phyloP scores from a whole-genome alignment of 345 rosid genomes.

The Brassica juncea region DNA sequence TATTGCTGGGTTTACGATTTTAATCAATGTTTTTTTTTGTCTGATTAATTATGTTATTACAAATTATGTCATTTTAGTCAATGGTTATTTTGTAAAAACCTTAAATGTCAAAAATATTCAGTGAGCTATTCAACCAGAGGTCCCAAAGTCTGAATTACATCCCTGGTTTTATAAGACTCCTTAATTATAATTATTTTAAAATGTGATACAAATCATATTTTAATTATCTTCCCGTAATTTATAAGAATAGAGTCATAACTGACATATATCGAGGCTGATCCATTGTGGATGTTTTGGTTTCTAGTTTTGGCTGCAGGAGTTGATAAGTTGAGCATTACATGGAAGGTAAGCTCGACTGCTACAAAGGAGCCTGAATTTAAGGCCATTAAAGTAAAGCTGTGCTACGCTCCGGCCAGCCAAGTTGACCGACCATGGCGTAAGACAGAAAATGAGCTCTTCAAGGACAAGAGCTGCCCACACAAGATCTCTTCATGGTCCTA shows the following conservation, averaged over 20 bases:
- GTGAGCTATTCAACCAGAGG: background rate
- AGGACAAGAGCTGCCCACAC: slow-evolving; percentile 48
- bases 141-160: background rate
- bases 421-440: slow-evolving; percentile 47
- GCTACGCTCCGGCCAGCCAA: slow-evolving; percentile 47
- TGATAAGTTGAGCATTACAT: slow-evolving; percentile 28
- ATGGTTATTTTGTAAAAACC: background rate
- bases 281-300: background rate
- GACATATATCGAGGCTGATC: background rate
- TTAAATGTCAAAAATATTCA: background rate
- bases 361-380: slow-evolving; percentile 11
- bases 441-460: slow-evolving; percentile 36
- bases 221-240: background rate
- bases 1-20: background rate
- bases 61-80: background rate
- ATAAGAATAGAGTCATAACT: background rate
- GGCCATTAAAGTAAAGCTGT: slow-evolving; percentile 33
- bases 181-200: background rate
- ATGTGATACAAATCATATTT: background rate
- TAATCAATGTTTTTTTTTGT: background rate
- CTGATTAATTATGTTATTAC: too few relatives aligned
- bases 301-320: slow-evolving; percentile 32
- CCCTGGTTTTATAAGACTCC: background rate
- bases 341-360: slow-evolving; percentile 38
- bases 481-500: slow-evolving; percentile 29